Base-by-base conservation (phyloP, 2,329 filamentous ascomycete genomes). In the Ophiostoma ips region DNA sequence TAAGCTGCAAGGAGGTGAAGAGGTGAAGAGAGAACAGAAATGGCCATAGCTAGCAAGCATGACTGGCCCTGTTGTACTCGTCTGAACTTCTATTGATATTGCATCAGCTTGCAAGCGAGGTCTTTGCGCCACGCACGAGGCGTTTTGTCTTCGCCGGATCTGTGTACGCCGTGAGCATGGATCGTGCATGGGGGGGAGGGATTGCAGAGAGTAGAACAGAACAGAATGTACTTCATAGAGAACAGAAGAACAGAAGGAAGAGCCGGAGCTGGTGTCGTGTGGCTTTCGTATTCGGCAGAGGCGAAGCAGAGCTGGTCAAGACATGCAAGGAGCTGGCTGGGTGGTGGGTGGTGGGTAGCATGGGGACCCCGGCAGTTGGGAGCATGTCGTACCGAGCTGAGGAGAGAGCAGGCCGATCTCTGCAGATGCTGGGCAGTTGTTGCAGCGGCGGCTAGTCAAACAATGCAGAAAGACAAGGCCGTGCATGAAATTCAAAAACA, bases 381-480 rank as follows among this genome's bases (percentile, higher is more conserved):
- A 10, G 5, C 13, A 28, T 28, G 38, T 13, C 30, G 15, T 12
- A 40, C 37, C n/a, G n/a, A 30, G 12, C 10, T 3, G 13, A 43
- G 40, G 3, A 5, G 10, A n/a, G 7, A 16, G 15, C 3, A 9
- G 24, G 4, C 24, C 8, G 24, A 5, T 8, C 24, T 5, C 24
- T 8, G 24, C 5, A 28, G 8, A 41, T 40, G 37, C 18, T 12
- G 21, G 37, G 37, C 16, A 40, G 37, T 21, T 40, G 38, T 19
- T 41, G 24, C 38, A 30, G 24, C 40, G 40, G 40, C 40, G 40
- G 40, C 40, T 43, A 43, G 24, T 43, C 40, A 43, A 43, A 43
- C 40, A 43, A 9, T 16, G 11, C 16, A 13, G 9, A 24, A 28
- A 12, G 15, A 12, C 16, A 13, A 31, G 19, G n/a, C n/a, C n/a